Evolutionary conservation across 495 filamentous ascomycete species (phyloP).

Genomic region (Penicillium turbatum): DNA sequence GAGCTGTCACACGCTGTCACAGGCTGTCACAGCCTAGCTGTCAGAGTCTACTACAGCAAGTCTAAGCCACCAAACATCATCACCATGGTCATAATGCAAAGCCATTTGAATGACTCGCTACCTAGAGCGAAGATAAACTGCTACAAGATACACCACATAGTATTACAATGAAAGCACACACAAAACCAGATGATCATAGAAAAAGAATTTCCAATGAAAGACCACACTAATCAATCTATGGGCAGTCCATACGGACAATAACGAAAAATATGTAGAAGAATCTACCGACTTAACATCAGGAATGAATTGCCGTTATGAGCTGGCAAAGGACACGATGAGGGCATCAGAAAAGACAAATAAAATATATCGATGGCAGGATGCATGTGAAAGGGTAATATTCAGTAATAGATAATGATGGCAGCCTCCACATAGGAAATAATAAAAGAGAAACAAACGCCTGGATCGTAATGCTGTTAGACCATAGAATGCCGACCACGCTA

Average conservation of each 20-base stretch:
- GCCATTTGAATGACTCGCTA: background rate
- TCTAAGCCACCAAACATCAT: background rate
- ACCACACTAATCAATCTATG: slow-evolving; percentile 11
- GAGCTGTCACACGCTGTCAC: background rate
- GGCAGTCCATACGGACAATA: slow-evolving; percentile 3
- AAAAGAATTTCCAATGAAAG: slow-evolving; percentile 1
- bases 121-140: background rate
- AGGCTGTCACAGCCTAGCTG: too few species aligned
- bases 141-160: background rate
- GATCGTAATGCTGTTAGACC: slow-evolving; percentile 38
- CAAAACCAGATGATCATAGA: background rate
- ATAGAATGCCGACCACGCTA: slow-evolving; percentile 45
- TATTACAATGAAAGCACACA: background rate
- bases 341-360: slow-evolving; percentile 5
- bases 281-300: background rate
- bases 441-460: slow-evolving; percentile 32
- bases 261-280: slow-evolving; percentile 6
- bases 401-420: background rate
- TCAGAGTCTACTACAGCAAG: background rate
- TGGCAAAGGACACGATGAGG: background rate
- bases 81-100: background rate
- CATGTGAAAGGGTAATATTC: slow-evolving; percentile 5
- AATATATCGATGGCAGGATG: slow-evolving; percentile 8
- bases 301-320: background rate
- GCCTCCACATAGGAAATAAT: slow-evolving; percentile 10